These are phyloP conservation scores for Aspergillus coremiiformis DNA, from an alignment of 495 filamentous ascomycete genomes.

Conservation along the genomic window DNA sequence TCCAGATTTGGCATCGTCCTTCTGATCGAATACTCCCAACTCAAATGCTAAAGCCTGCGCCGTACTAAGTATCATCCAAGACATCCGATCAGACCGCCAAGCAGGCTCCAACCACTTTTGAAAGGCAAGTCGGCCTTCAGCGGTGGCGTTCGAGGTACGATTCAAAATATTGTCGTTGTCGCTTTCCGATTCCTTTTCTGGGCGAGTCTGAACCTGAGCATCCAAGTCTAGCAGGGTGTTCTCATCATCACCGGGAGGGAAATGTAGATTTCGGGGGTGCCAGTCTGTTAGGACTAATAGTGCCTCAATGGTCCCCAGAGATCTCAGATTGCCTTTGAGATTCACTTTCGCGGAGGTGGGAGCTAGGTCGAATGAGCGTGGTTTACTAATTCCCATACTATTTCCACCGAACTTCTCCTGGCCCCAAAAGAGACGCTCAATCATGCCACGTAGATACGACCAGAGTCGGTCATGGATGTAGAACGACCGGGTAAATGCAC, in stretches of 20 bases:
- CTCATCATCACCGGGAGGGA: slow-evolving; percentile 79
- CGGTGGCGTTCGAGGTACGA: slow-evolving; percentile 40
- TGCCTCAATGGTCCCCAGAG: slow-evolving; percentile 88
- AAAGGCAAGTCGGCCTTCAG: slow-evolving; percentile 57
- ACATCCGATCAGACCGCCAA: slow-evolving; percentile 96
- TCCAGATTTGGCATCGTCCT: slow-evolving; percentile 41
- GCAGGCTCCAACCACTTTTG: slow-evolving; percentile 94
- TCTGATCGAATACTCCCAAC: slow-evolving; percentile 87
- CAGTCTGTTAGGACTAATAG: slow-evolving; percentile 91
- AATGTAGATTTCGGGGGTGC: slow-evolving; percentile 92
- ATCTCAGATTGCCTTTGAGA: slow-evolving; percentile 69
- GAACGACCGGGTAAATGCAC: slow-evolving; percentile 73
- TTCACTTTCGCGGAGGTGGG: slow-evolving; percentile 45
- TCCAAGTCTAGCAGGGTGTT: slow-evolving; percentile 52
- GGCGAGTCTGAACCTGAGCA: slow-evolving; percentile 30
- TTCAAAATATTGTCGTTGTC: slow-evolving; percentile 28
- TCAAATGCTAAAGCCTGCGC: slow-evolving; percentile 86
- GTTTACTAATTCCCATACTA: slow-evolving; percentile 68
- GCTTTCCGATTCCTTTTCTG: slow-evolving; percentile 28
- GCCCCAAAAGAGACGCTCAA: slow-evolving; percentile 89
- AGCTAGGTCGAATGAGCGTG: slow-evolving; percentile 54
- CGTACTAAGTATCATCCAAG: slow-evolving; percentile 93
- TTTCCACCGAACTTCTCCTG: slow-evolving; percentile 90
- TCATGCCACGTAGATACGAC: slow-evolving; percentile 88
- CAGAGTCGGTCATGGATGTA: slow-evolving; percentile 95